Base-by-base conservation (phyloP, 1,284 basidiomycete genomes). In the Cutaneotrichosporon sp. region DNA sequence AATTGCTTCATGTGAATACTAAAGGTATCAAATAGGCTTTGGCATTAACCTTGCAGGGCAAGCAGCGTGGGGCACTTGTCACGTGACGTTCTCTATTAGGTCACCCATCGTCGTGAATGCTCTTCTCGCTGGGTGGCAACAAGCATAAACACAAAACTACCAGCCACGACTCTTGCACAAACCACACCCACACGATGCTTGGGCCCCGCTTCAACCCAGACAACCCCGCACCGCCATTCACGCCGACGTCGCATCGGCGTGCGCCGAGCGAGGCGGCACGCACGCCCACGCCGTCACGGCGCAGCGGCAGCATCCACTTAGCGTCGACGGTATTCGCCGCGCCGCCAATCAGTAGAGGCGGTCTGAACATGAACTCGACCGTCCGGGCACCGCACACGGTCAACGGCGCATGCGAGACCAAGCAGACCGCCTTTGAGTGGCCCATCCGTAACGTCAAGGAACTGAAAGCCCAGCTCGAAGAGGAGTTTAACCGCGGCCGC, bases 401-500 rank as follows among this genome's bases (percentile, higher is more conserved):
- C 4, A 41, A 50, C 17, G 53, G 55, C 20, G 47, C 55, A 9
- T 53, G 41, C n/a, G 56, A 58, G 47, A 53, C 44, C 34, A 61
- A 59, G 26, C 56, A 57, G 47, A 62, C 63, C 2, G 48, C 59
- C 1, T 63, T 63, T 23, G 62, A 67, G 45, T 67, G 66, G 66
- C 60, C 57, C 4, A 45, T 67, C 33, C 52, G 46, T 4, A 49
- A 37, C 4, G 42, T 65, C 4, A 45, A 43, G 4, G 49, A 48
- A 8, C 55, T 66, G 12, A 50, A 60, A 38, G 40, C 41, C 3
- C 61, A 63, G 51, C 54, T 67, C 20, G 61, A 61, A 21, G 52
- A 54, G 2, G 52, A 49, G 5, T 58, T 60, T 1, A 40, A 39
- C 18, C 46, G 52, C 20, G 47, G 54, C n/a, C 49, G 50, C 17